phyloP scores from a whole-genome alignment of 2,329 filamentous ascomycete species.

The Emmonsia crescens region DNA sequence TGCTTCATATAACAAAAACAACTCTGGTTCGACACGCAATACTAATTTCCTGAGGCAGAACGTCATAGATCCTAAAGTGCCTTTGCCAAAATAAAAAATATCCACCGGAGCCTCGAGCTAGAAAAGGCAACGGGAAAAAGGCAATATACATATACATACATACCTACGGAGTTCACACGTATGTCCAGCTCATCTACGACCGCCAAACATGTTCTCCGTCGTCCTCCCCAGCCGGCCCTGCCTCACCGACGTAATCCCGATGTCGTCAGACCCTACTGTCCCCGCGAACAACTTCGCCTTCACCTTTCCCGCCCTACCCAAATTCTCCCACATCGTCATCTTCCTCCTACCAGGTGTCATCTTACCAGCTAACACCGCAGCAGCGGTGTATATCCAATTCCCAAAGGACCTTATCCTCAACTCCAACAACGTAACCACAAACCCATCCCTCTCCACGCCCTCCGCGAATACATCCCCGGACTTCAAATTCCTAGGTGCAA shows the following conservation, averaged over 20 bases:
- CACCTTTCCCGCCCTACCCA: constrained; percentile 51
- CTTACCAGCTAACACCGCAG: constrained; percentile 66
- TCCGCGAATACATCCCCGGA: constrained; percentile 30
- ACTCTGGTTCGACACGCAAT: background rate
- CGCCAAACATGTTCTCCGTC: constrained; percentile 48
- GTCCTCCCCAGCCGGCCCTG: constrained; percentile 51
- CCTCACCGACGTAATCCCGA: constrained; percentile 43
- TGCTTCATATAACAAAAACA: background rate
- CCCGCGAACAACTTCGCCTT: constrained; percentile 54
- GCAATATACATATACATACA: background rate
- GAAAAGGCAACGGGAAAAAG: background rate
- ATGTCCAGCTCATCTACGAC: background rate
- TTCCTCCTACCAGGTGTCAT: constrained; percentile 72
- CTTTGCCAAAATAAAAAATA: background rate
- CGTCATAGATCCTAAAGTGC: background rate
- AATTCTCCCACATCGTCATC: constrained; percentile 67
- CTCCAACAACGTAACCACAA: constrained; percentile 26
- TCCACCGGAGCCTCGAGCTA: background rate
- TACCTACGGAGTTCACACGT: background rate
- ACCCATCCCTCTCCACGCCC: constrained; percentile 5
- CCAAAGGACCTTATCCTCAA: constrained; percentile 34
- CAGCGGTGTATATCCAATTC: constrained; percentile 81
- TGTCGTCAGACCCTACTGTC: constrained; percentile 43
- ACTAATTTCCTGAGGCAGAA: background rate
- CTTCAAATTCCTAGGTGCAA: constrained; percentile 78